These are phyloP conservation scores for Annulohypoxylon nitens DNA, from an alignment of 495 filamentous ascomycete genomes.

Conservation along the genomic window DNA sequence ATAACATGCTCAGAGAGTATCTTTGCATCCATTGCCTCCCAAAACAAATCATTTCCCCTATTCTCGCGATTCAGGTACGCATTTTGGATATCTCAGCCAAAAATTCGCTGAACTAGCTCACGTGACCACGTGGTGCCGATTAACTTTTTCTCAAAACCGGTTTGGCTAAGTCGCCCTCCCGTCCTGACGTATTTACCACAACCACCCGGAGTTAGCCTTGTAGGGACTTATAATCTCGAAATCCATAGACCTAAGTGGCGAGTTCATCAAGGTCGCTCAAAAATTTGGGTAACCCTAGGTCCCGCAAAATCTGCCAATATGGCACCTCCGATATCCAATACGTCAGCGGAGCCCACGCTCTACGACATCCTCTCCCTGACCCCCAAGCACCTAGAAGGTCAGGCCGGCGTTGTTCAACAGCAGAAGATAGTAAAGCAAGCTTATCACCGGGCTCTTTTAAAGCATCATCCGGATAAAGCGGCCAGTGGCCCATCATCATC, in stretches of 20 bases:
- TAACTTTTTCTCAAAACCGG: slow-evolving; percentile 41
- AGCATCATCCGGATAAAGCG: slow-evolving; percentile 84
- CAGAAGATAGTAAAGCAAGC: slow-evolving; percentile 72
- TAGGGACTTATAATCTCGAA: slow-evolving; percentile 16
- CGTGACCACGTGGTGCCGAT: slow-evolving; percentile 41
- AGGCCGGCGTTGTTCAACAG: slow-evolving; percentile 42
- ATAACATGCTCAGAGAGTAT: neutral
- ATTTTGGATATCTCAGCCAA: neutral
- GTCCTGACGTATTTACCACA: slow-evolving; percentile 12
- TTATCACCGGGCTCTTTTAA: slow-evolving; percentile 82
- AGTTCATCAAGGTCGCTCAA: neutral
- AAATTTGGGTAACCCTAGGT: neutral
- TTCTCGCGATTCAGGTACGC: neutral
- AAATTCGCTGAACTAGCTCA: slow-evolving; percentile 15
- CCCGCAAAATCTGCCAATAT: slow-evolving; percentile 15
- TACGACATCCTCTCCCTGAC: slow-evolving; percentile 62
- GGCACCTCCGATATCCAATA: slow-evolving; percentile 48
- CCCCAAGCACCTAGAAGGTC: slow-evolving; percentile 49
- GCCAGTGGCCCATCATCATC: slow-evolving; percentile 27
- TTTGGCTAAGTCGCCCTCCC: slow-evolving; percentile 27
- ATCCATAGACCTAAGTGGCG: neutral
- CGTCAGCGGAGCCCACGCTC: slow-evolving; percentile 55
- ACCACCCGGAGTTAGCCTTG: neutral
- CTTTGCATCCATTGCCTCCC: neutral
- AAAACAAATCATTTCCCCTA: neutral